Conservation (phyloP, 2,329 filamentous ascomycete genomes). For the Aspergillus arachidicola region DNA sequence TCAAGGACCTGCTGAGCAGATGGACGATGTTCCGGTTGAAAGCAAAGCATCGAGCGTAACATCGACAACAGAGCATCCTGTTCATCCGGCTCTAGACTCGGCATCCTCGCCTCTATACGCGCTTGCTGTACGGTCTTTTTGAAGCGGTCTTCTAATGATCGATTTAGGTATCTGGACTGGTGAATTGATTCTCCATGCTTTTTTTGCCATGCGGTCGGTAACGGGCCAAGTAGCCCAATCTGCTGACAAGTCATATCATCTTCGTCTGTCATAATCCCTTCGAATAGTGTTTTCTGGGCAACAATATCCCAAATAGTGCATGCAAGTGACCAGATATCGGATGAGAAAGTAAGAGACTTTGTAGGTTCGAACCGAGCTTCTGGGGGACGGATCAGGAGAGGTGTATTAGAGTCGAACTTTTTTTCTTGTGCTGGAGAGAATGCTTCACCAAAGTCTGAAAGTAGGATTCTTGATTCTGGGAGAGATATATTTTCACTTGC, state of each 20-base stretch:
- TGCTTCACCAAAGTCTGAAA: slow-evolving; percentile 33
- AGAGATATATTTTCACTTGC: slow-evolving; percentile 27
- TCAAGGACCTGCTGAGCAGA: too few relatives aligned
- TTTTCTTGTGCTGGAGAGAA: slow-evolving; percentile 21
- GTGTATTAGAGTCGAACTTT: slow-evolving; percentile 22
- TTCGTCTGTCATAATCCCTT: slow-evolving; percentile 22
- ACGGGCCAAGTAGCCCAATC: slow-evolving; percentile 28
- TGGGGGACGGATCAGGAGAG: slow-evolving; percentile 31
- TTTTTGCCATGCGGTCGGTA: slow-evolving; percentile 27
- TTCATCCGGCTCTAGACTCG: slow-evolving; percentile 16
- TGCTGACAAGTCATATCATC: slow-evolving; percentile 32
- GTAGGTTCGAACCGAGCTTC: slow-evolving; percentile 39
- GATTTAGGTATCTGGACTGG: not conserved
- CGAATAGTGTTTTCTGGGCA: slow-evolving; percentile 27
- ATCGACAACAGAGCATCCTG: slow-evolving; percentile 22
- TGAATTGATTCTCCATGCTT: slow-evolving; percentile 17
- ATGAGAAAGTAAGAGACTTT: slow-evolving; percentile 32
- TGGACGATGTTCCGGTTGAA: too few relatives aligned
- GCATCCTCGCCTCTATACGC: slow-evolving; percentile 13
- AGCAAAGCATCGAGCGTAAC: slow-evolving; percentile 13
- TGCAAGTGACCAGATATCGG: slow-evolving; percentile 43
- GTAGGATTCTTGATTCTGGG: slow-evolving; percentile 25
- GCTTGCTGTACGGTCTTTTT: slow-evolving; percentile 22
- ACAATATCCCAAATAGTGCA: slow-evolving; percentile 41
- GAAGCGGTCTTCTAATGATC: slow-evolving; percentile 17